These are phyloP conservation scores for Phytopythium chamaehyphon DNA, from an alignment of 352 stramenopile species.

Conservation along the genomic window DNA sequence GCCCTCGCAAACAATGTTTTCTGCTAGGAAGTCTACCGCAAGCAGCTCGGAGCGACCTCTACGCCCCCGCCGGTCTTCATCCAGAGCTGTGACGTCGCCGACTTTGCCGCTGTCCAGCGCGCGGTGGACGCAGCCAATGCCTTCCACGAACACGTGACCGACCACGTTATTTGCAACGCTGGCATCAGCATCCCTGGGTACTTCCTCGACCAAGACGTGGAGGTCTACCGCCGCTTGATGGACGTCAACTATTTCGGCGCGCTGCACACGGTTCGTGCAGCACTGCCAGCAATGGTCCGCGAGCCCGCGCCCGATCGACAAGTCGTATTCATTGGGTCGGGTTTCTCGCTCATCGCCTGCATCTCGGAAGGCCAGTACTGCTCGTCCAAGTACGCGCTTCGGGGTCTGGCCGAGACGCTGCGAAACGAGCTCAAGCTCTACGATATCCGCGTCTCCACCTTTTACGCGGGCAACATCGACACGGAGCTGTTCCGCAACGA, in stretches of 20 bases:
- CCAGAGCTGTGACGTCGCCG: conserved; percentile 43
- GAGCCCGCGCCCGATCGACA: conserved; percentile 16
- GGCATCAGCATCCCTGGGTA: conserved; percentile 37
- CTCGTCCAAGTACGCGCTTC: conserved; percentile 47
- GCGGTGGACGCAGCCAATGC: conserved; percentile 35
- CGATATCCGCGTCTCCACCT: conserved; percentile 34
- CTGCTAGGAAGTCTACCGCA: conserved; percentile 10
- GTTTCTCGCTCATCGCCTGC: conserved; percentile 38
- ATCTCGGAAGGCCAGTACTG: conserved; percentile 41
- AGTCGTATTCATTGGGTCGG: conserved; percentile 45
- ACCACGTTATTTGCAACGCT: conserved; percentile 52
- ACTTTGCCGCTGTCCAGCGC: conserved; percentile 29
- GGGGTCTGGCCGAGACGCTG: conserved; percentile 48
- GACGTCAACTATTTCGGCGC: conserved; percentile 63
- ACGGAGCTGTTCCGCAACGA: conserved; percentile 36
- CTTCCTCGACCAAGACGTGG: conserved; percentile 49
- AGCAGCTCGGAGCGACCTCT: background rate
- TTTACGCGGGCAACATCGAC: conserved; percentile 47
- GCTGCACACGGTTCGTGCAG: conserved; percentile 38
- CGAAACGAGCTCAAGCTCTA: conserved; percentile 40
- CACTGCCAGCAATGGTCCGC: conserved; percentile 39
- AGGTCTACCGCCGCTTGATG: conserved; percentile 33
- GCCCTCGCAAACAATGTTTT: background rate
- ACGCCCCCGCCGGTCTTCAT: conserved; percentile 20
- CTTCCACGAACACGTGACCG: conserved; percentile 34